These are phyloP conservation scores for Citrus mangshanensis DNA, from an alignment of 345 rosid species.

Conservation along the genomic window DNA sequence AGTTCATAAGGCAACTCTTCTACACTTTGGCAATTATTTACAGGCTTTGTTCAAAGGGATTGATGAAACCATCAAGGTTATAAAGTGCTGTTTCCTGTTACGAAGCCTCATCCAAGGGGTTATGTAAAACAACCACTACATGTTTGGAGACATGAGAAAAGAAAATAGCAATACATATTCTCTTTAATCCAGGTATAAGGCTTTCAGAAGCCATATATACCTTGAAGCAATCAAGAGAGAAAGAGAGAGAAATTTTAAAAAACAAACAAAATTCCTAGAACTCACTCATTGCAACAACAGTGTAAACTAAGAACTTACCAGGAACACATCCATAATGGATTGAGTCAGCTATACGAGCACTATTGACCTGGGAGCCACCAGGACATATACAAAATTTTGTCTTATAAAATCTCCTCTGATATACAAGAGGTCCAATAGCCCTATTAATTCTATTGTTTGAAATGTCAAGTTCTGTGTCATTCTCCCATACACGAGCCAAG, in stretches of 20 bases:
- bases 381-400: constrained; percentile 97
- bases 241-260: neutral
- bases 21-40: neutral
- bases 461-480: constrained; percentile 87
- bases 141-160: constrained; percentile 1
- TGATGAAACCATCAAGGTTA: neutral
- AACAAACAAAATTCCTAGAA: neutral
- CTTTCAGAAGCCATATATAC: neutral
- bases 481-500: constrained; percentile 94
- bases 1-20: neutral
- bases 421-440: constrained; percentile 74
- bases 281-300: neutral
- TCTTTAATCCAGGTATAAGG: neutral
- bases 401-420: constrained; percentile 87
- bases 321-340: constrained; percentile 98
- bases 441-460: constrained; percentile 84
- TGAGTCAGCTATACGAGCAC: constrained; percentile 95
- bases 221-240: neutral
- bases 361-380: constrained; percentile 97
- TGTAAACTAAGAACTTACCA: constrained; percentile 41
- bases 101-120: neutral
- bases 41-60: neutral
- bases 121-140: neutral
- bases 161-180: neutral
- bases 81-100: neutral